Base-by-base conservation (phyloP, 1,284 basidiomycete species). In the Fomitopsis schrenkii region DNA sequence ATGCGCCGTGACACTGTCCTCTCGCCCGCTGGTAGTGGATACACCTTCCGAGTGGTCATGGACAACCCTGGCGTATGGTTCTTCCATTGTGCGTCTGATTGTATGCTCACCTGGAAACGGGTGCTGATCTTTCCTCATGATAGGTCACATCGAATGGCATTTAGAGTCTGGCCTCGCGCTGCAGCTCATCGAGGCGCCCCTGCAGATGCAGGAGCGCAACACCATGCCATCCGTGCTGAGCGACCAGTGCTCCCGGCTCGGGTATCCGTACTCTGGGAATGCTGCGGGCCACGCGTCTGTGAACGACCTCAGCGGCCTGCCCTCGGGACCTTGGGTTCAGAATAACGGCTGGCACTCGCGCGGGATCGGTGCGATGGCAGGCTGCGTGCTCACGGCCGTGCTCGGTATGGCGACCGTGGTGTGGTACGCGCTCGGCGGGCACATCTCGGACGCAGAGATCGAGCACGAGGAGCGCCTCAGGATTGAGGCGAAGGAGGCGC, bases 11-110 rank as follows among this genome's bases (percentile, higher is more conserved):
- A 97, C 75, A 91, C 89, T 0, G 75, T 93, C 2, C 80, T 84
- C 63, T 82, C 94, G 50, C 86, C 87, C 3, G 78, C 80, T 1
- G 79, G 80, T 57, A 75, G 80, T 17, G 85, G 85, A 1, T 88
- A 81, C 17, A 91, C 87, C 0, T 74, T 94, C 52, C 85, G 91
- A 14, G 70, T 93, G 62, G 74, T 85, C 57, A 89, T 90, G 0
- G 88, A 94, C 70, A 95, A 95, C 73, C 93, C 93, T 1, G 93
- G 93, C 7, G 84, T 82, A 1, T 95, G 93, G 93, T 76, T 94
- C 66, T 84, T 94, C 71, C 91, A 87, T 74, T 93, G 92, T 87
- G 67, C 58, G 83, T 75, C 26, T 52, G 48, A 60, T 42, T 52
- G 17, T 55, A 50, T 58, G 35, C 10, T 61, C 55, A 44, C 28